Percentiles rank a stretch among this genome's conserved stretches.
Conservation (phyloP, 768 basidiomycete species). For the Cubamyces lactineus region DNA sequence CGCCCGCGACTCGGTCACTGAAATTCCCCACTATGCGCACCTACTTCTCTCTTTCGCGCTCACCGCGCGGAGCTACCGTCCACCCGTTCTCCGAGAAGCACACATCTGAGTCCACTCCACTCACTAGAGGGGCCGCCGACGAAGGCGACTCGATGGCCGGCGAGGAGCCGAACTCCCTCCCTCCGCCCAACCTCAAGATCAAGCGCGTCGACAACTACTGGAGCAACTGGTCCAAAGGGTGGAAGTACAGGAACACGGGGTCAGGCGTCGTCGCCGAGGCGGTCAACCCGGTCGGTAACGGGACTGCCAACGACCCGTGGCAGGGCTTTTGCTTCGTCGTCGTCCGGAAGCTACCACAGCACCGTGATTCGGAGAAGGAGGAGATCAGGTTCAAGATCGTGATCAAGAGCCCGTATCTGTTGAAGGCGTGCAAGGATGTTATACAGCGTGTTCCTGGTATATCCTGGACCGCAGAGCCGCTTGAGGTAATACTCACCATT, state of each 20-base stretch:
- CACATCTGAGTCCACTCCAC: background rate
- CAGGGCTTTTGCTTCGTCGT: conserved; percentile 55
- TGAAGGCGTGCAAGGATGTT: conserved; percentile 61
- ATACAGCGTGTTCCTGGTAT: conserved; percentile 58
- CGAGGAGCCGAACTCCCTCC: conserved; percentile 25
- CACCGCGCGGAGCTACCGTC: background rate
- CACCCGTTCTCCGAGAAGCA: conserved; percentile 6
- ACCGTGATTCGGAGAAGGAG: conserved; percentile 31
- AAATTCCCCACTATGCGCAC: conserved; percentile 4
- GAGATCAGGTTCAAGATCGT: conserved; percentile 53
- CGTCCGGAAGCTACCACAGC: conserved; percentile 51
- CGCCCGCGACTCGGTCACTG: background rate
- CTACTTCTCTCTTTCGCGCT: conserved; percentile 10
- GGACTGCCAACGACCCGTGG: conserved; percentile 17
- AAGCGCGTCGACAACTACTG: conserved; percentile 65
- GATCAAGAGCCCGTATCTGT: conserved; percentile 60
- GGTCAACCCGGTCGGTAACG: conserved; percentile 11
- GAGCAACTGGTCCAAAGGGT: conserved; percentile 56
- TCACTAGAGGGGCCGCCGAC: background rate
- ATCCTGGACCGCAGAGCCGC: conserved; percentile 60
- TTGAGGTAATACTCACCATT: conserved; percentile 43
- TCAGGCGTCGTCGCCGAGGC: conserved; percentile 54
- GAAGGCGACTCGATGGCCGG: background rate
- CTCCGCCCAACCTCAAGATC: conserved; percentile 55
- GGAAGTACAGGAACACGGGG: conserved; percentile 65